Conservation (phyloP, 2,329 filamentous ascomycete species). For the Penicillium crustosum region DNA sequence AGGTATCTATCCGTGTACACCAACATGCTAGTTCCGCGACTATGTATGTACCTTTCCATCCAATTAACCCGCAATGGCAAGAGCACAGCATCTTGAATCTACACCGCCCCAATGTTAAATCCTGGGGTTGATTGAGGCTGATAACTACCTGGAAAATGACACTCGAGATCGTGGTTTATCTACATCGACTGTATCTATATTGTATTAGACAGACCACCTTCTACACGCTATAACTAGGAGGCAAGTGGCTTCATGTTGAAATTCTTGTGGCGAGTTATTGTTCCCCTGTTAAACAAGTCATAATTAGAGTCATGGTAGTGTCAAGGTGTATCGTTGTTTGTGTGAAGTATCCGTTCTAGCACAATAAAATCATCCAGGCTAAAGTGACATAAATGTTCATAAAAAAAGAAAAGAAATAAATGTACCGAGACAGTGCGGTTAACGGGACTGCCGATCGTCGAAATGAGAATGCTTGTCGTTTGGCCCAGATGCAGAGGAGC, state of each 20-base stretch:
- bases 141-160: neutral
- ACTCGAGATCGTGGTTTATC: neutral
- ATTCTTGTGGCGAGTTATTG: neutral
- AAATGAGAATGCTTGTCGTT: constrained; percentile 5
- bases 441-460: neutral
- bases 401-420: neutral
- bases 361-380: neutral
- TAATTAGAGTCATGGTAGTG: neutral
- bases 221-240: neutral
- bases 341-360: neutral
- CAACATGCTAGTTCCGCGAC: no score
- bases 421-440: neutral
- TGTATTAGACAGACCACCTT: neutral
- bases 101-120: no score
- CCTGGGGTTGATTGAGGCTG: no score
- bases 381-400: neutral
- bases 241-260: neutral
- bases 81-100: no score
- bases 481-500: constrained; percentile 18
- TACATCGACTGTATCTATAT: neutral
- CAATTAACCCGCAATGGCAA: no score
- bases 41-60: no score
- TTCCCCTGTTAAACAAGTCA: neutral
- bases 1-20: no score
- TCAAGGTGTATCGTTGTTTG: neutral